Evolutionary conservation across 495 filamentous ascomycete species (phyloP).

Genomic region (Tirmania nivea): DNA sequence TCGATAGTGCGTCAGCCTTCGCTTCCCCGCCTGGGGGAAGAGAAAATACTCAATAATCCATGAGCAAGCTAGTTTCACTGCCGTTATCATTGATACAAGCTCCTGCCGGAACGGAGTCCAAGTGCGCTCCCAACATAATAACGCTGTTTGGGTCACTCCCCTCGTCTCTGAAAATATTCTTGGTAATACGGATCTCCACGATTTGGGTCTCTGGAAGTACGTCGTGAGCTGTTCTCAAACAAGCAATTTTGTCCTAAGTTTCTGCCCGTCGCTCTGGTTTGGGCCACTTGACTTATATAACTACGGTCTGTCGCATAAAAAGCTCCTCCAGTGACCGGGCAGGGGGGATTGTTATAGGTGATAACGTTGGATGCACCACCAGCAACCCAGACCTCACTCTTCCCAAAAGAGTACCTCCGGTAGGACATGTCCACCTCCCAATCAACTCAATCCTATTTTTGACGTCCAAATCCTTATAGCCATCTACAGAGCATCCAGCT

Average conservation of each 20-base stretch:
- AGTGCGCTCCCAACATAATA: slow-evolving; percentile 25
- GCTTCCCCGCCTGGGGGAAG: too few relatives aligned
- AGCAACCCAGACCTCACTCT: slow-evolving; percentile 21
- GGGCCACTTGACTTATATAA: slow-evolving; percentile 20
- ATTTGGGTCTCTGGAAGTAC: slow-evolving; percentile 23
- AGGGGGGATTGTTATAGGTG: slow-evolving; percentile 20
- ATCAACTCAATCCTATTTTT: slow-evolving; percentile 27
- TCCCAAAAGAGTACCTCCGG: slow-evolving; percentile 24
- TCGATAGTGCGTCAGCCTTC: too few relatives aligned
- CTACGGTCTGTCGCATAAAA: slow-evolving; percentile 20
- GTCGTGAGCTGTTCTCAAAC: slow-evolving; percentile 18
- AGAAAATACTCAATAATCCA: slow-evolving; percentile 17
- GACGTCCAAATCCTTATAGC: slow-evolving; percentile 22
- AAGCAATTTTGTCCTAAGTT: slow-evolving; percentile 14
- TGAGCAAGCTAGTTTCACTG: slow-evolving; percentile 22
- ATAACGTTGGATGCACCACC: slow-evolving; percentile 23
- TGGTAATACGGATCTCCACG: slow-evolving; percentile 21
- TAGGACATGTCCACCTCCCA: slow-evolving; percentile 21
- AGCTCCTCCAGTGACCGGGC: slow-evolving; percentile 18
- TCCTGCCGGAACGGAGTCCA: slow-evolving; percentile 27
- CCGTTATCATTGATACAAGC: slow-evolving; percentile 25
- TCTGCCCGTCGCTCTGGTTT: slow-evolving; percentile 20
- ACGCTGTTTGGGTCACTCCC: slow-evolving; percentile 22
- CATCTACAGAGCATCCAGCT: slow-evolving; percentile 21
- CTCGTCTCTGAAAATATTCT: slow-evolving; percentile 26